Percentiles rank a stretch among this genome's conserved stretches.
These are phyloP conservation scores for Cryptosporidium sp. DNA, from an alignment of 169 alveolate species.

Conservation along the genomic window DNA sequence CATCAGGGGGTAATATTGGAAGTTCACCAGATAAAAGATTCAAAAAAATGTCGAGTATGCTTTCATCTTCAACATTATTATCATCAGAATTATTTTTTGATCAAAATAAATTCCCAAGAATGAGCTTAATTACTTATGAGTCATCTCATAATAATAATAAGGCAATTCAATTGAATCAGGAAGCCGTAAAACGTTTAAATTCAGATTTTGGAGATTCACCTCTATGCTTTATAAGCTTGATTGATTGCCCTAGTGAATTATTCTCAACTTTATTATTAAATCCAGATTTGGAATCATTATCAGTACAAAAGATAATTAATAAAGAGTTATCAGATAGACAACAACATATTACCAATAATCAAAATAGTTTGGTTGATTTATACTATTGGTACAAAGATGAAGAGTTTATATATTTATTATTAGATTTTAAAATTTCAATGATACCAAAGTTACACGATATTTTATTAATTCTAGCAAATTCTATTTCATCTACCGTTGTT, in stretches of 20 bases:
- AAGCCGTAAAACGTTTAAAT: slow-evolving; percentile 37
- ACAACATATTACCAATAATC: background rate
- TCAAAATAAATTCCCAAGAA: slow-evolving; percentile 42
- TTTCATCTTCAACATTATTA: slow-evolving; percentile 49
- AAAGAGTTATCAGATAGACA: background rate
- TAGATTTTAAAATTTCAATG: slow-evolving; percentile 41
- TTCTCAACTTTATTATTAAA: slow-evolving; percentile 32
- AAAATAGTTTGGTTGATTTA: slow-evolving; percentile 42
- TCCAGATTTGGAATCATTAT: slow-evolving; percentile 51
- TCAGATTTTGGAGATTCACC: slow-evolving; percentile 69
- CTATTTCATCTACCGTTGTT: slow-evolving; percentile 54
- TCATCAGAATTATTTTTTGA: slow-evolving; percentile 48
- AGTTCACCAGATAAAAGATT: slow-evolving; percentile 3
- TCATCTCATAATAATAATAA: slow-evolving; percentile 2
- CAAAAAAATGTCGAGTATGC: background rate
- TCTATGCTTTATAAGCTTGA: slow-evolving; percentile 62
- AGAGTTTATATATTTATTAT: slow-evolving; percentile 60
- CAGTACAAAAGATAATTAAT: background rate
- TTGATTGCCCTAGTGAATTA: slow-evolving; percentile 40
- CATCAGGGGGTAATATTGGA: slow-evolving; percentile 9
- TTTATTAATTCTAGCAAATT: slow-evolving; percentile 45
- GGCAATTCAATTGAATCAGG: slow-evolving; percentile 18
- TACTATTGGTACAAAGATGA: slow-evolving; percentile 74
- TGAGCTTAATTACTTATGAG: slow-evolving; percentile 39
- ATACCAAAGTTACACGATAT: slow-evolving; percentile 57